These are phyloP conservation scores for Warburgia ugandensis DNA, from an alignment of 164 flowering plant species.

Conservation along the genomic window DNA sequence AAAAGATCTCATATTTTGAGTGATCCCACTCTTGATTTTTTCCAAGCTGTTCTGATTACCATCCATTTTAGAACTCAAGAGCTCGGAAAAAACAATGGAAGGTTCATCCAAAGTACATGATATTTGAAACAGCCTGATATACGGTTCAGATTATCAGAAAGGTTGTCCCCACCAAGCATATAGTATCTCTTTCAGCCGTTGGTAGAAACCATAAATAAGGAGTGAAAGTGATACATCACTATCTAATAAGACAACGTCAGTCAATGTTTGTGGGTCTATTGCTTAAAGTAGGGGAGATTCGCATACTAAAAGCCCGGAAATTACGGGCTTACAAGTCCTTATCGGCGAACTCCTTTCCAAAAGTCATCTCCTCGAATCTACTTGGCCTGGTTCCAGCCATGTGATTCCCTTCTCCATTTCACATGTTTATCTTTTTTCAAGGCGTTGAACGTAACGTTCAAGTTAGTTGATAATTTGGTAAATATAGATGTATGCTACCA, in stretches of 20 bases:
- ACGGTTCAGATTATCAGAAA: too few relatives aligned
- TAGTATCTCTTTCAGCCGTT: too few relatives aligned
- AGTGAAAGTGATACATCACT: conserved; percentile 5
- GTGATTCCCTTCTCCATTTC: conserved; percentile 7
- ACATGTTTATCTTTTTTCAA: neutral
- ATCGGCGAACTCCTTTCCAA: conserved; percentile 3
- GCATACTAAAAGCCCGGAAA: neutral
- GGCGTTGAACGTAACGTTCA: neutral
- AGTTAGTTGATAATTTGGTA: neutral
- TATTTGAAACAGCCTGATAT: too few relatives aligned
- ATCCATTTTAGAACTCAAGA: too few relatives aligned
- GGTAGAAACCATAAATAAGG: too few relatives aligned
- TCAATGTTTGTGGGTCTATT: conserved; percentile 2
- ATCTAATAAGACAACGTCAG: neutral
- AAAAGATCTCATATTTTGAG: too few relatives aligned
- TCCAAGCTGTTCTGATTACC: too few relatives aligned
- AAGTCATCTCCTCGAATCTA: neutral
- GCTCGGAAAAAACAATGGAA: too few relatives aligned
- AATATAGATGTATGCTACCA: too few relatives aligned
- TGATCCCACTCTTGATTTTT: too few relatives aligned
- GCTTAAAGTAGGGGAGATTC: neutral
- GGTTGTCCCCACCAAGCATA: too few relatives aligned
- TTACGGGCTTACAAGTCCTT: conserved; percentile 8
- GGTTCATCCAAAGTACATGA: too few relatives aligned
- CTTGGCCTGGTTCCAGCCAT: neutral